Conservation (phyloP, 306 rosid genomes). For the Carpinus viminea region DNA sequence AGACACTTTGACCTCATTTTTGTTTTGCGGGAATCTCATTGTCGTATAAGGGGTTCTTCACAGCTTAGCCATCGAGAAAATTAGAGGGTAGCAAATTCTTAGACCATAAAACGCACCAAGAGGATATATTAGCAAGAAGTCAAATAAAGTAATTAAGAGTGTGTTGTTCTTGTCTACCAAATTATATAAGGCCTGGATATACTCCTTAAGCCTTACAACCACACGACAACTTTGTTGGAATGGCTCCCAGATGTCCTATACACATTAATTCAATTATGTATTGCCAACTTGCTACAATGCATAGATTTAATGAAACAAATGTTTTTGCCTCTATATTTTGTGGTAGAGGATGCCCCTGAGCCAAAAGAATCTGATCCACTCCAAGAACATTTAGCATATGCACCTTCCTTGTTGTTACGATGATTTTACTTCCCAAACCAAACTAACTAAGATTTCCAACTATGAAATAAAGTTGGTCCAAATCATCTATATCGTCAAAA, state of each 20-base stretch:
- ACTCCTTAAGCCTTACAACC: slow-evolving; percentile 17
- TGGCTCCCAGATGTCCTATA: slow-evolving; percentile 22
- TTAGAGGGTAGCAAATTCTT: too few relatives aligned
- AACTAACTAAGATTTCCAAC: slow-evolving; percentile 3
- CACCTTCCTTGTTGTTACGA: slow-evolving; percentile 13
- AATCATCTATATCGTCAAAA: slow-evolving; percentile 19
- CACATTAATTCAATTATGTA: not conserved
- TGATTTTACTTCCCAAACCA: slow-evolving; percentile 28
- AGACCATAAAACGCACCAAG: too few relatives aligned
- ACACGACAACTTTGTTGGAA: slow-evolving; percentile 4
- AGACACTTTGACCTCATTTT: too few relatives aligned
- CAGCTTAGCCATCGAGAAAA: too few relatives aligned
- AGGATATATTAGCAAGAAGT: not conserved
- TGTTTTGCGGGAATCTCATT: too few relatives aligned
- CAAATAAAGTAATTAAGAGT: not conserved
- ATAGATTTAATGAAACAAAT: not conserved
- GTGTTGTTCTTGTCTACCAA: not conserved
- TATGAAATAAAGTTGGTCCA: slow-evolving; percentile 6
- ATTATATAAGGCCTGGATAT: not conserved
- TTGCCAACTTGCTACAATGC: not conserved
- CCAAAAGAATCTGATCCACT: slow-evolving; percentile 22
- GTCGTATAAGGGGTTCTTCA: too few relatives aligned
- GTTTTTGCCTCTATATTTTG: slow-evolving; percentile 11
- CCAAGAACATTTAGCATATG: slow-evolving; percentile 4
- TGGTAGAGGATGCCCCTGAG: slow-evolving; percentile 21